phyloP scores from a whole-genome alignment of 108 stramenopile species.

The Chaetoceros muelleri region DNA sequence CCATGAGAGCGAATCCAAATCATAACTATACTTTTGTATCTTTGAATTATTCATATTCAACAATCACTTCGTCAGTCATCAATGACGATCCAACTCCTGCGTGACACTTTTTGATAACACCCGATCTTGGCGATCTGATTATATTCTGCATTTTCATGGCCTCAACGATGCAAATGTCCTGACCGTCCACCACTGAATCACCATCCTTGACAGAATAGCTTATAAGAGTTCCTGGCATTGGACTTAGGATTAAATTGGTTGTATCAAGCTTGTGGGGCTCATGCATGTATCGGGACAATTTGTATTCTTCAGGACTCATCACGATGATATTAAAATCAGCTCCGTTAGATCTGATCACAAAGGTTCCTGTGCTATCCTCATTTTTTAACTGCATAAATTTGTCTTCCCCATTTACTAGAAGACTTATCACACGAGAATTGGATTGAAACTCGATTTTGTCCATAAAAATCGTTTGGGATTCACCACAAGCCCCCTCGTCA shows the following conservation, averaged over 20 bases:
- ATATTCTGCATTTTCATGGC: constrained; percentile 99
- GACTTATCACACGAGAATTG: neutral
- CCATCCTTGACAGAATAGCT: constrained; percentile 63
- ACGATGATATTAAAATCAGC: constrained; percentile 50
- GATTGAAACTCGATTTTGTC: neutral
- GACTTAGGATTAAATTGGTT: constrained; percentile 63
- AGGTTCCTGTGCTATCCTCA: constrained; percentile 27
- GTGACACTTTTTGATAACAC: constrained; percentile 42
- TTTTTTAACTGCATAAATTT: constrained; percentile 22
- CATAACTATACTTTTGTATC: no score
- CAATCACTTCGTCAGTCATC: constrained; percentile 53
- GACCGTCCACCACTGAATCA: constrained; percentile 84
- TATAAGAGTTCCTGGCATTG: constrained; percentile 94
- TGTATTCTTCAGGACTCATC: constrained; percentile 69
- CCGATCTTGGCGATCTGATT: constrained; percentile 69
- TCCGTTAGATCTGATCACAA: constrained; percentile 51
- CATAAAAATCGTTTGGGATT: neutral
- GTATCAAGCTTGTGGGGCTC: constrained; percentile 58
- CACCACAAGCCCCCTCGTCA: constrained; percentile 2
- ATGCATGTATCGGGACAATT: constrained; percentile 66
- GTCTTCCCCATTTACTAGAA: neutral
- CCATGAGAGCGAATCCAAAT: no score
- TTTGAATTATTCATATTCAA: no score
- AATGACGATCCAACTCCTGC: constrained; percentile 52
- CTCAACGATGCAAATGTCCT: constrained; percentile 91